phyloP scores from a whole-genome alignment of 768 basidiomycete genomes.

The Termitomyces sp. region DNA sequence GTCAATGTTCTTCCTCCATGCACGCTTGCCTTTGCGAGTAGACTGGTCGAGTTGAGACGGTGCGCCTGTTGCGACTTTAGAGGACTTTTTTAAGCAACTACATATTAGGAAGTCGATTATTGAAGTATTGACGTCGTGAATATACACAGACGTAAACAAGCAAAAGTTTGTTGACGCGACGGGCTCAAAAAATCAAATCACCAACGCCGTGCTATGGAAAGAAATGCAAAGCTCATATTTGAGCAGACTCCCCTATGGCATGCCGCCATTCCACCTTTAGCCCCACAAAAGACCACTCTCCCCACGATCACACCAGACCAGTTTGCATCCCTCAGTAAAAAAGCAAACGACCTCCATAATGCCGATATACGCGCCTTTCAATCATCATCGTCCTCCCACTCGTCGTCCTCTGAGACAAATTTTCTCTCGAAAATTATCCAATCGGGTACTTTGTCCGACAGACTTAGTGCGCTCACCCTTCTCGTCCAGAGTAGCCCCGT shows the following conservation, averaged over 20 bases:
- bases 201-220: background rate
- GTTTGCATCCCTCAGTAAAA: slow-evolving; percentile 41
- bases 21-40: slow-evolving; percentile 85
- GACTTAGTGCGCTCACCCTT: slow-evolving; percentile 86
- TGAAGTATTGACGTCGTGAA: background rate
- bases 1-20: slow-evolving; percentile 94
- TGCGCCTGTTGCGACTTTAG: slow-evolving; percentile 41
- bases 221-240: slow-evolving; percentile 23
- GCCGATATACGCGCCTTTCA: slow-evolving; percentile 43
- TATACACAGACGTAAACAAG: slow-evolving; percentile 3
- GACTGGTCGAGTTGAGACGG: slow-evolving; percentile 64
- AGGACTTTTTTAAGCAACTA: slow-evolving; percentile 14
- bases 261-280: slow-evolving; percentile 37
- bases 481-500: slow-evolving; percentile 86
- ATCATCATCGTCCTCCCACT: slow-evolving; percentile 46
- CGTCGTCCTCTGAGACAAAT: slow-evolving; percentile 69
- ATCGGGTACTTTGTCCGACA: slow-evolving; percentile 88
- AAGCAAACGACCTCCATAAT: slow-evolving; percentile 46
- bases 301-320: slow-evolving; percentile 38
- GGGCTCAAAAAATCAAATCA: background rate
- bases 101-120: too few relatives aligned
- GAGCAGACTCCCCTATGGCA: slow-evolving; percentile 56
- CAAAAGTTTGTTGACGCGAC: background rate
- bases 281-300: slow-evolving; percentile 21
- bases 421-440: slow-evolving; percentile 86